Evolutionary conservation across 2,329 filamentous ascomycete species (phyloP).

Genomic region (Neonectria hederae): DNA sequence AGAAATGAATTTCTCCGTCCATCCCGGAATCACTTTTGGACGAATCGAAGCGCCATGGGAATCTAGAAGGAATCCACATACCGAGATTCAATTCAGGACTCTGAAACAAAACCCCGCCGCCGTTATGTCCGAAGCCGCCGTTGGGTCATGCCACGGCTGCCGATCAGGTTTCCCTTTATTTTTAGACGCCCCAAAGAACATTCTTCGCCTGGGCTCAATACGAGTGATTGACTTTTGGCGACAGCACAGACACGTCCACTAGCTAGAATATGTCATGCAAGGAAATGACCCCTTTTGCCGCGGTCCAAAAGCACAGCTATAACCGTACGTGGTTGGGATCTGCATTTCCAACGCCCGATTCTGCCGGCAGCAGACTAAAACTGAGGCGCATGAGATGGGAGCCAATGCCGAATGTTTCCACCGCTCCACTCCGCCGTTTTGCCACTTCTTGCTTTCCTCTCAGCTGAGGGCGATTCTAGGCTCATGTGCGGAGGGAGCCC

Average conservation of each 20-base stretch:
- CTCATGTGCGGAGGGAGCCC: neutral
- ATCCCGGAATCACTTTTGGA: neutral
- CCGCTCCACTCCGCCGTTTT: neutral
- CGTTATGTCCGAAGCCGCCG: neutral
- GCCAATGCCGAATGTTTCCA: neutral
- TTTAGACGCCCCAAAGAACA: neutral
- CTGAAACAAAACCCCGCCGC: neutral
- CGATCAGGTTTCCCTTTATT: neutral
- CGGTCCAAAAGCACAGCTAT: neutral
- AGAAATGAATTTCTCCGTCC: neutral
- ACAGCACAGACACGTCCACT: neutral
- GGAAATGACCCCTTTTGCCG: neutral
- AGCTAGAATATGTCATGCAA: neutral
- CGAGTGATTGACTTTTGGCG: neutral
- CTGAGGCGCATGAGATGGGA: neutral
- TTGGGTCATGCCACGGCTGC: neutral
- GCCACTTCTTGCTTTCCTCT: neutral
- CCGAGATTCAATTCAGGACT: neutral
- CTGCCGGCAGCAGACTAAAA: neutral
- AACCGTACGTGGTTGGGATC: neutral
- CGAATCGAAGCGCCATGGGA: neutral
- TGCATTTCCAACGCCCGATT: neutral
- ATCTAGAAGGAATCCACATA: neutral
- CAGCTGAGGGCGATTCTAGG: neutral
- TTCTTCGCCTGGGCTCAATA: neutral